These are phyloP conservation scores for Globisporangium megalacanthum DNA, from an alignment of 352 stramenopile species.

Conservation along the genomic window DNA sequence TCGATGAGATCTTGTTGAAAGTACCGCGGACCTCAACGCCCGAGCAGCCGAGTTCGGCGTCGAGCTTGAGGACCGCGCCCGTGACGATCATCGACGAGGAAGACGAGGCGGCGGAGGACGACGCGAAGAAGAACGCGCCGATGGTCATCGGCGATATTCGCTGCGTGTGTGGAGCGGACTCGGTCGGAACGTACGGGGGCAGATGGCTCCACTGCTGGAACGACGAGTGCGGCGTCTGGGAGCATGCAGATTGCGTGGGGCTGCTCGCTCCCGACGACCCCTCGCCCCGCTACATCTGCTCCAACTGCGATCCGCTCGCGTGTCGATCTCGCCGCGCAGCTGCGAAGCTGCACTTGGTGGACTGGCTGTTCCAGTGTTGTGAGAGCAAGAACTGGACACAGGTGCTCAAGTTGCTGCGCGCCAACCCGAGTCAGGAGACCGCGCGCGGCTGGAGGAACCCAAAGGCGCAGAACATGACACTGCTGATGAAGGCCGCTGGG, in stretches of 20 bases:
- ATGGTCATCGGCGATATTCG: conserved; percentile 42
- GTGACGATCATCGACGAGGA: conserved; percentile 27
- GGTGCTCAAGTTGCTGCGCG: conserved; percentile 39
- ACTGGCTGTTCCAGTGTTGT: conserved; percentile 71
- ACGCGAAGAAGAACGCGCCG: conserved; percentile 3
- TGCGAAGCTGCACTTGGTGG: conserved; percentile 24
- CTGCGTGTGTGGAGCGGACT: conserved; percentile 47
- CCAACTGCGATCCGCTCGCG: conserved; percentile 33
- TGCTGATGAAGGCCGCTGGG: conserved; percentile 49
- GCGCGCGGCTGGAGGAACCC: conserved; percentile 28
- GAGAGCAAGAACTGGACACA: conserved; percentile 48
- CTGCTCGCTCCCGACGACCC: conserved; percentile 23
- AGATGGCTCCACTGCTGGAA: conserved; percentile 69
- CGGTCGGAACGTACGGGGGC: conserved; percentile 43
- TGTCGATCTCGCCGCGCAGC: conserved; percentile 24
- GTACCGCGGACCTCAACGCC: not conserved
- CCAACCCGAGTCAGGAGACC: conserved; percentile 15
- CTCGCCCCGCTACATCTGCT: conserved; percentile 35
- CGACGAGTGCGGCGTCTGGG: conserved; percentile 54
- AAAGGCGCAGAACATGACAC: conserved; percentile 24
- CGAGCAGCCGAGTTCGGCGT: not conserved
- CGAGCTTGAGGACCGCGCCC: not conserved
- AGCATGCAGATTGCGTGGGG: conserved; percentile 71
- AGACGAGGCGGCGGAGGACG: conserved; percentile 21
- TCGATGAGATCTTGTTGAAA: conserved; percentile 1